A percentile compares a stretch with the other conserved stretches of the same genome.
phyloP scores from a whole-genome alignment of 2,329 filamentous ascomycete species.

The Trichoderma sp. region DNA sequence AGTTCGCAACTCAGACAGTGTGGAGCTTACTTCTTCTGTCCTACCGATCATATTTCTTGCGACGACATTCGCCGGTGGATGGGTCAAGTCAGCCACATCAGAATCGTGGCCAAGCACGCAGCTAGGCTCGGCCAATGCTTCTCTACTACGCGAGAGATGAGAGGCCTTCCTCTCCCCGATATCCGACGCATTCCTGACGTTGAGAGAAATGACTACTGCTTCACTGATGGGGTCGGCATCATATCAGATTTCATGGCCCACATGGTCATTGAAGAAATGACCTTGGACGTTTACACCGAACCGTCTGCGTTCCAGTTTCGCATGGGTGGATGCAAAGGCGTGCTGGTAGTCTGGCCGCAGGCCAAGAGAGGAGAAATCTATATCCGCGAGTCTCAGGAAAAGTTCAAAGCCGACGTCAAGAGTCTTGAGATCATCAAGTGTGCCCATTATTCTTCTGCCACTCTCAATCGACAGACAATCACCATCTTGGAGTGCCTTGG shows the following conservation, averaged over 20 bases:
- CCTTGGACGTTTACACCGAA: constrained; percentile 51
- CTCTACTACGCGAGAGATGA: constrained; percentile 80
- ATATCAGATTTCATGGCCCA: constrained; percentile 77
- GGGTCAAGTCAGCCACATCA: constrained; percentile 79
- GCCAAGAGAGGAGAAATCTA: constrained; percentile 66
- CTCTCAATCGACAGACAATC: constrained; percentile 87
- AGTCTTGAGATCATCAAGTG: constrained; percentile 82
- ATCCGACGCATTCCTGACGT: constrained; percentile 67
- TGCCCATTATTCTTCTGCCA: constrained; percentile 72
- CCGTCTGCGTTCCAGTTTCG: constrained; percentile 91
- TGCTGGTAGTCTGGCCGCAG: constrained; percentile 72
- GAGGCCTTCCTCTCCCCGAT: constrained; percentile 57
- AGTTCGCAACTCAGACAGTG: constrained; percentile 94
- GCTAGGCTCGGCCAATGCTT: constrained; percentile 92
- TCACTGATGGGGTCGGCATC: constrained; percentile 90
- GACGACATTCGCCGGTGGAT: constrained; percentile 80
- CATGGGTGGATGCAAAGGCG: constrained; percentile 87
- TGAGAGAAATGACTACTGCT: constrained; percentile 63
- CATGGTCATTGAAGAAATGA: constrained; percentile 69
- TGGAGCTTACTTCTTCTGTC: constrained; percentile 88
- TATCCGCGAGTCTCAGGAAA: constrained; percentile 80
- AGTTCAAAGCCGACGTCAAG: constrained; percentile 70
- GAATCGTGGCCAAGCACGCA: constrained; percentile 81
- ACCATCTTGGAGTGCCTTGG: constrained; percentile 77
- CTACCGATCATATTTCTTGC: constrained; percentile 63